Conservation (phyloP, 169 alveolate species). For the Plasmodium fragile region DNA sequence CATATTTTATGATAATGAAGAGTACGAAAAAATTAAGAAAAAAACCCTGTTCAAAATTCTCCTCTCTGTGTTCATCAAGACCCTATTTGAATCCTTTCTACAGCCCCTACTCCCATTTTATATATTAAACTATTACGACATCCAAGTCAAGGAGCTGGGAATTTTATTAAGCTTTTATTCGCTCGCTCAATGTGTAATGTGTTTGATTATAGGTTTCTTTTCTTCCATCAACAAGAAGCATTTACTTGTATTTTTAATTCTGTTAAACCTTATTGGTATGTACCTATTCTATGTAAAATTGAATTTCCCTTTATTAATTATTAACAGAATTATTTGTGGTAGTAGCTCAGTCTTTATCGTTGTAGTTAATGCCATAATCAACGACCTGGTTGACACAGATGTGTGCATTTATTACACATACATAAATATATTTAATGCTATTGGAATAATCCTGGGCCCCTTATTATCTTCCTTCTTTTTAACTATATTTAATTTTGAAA, state of each 20-base stretch:
- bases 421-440: conserved; percentile 73
- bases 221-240: conserved; percentile 57
- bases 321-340: conserved; percentile 75
- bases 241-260: conserved; percentile 52
- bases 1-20: conserved; percentile 31
- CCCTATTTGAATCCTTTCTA: conserved; percentile 70
- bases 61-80: conserved; percentile 70
- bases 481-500: conserved; percentile 59
- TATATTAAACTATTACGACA: conserved; percentile 64
- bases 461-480: conserved; percentile 66
- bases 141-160: conserved; percentile 73
- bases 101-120: conserved; percentile 71
- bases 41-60: conserved; percentile 72
- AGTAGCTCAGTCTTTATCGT: conserved; percentile 75
- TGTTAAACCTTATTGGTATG: conserved; percentile 64
- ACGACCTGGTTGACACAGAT: conserved; percentile 65
- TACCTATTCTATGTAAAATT: conserved; percentile 65
- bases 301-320: conserved; percentile 42
- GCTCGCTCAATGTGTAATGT: conserved; percentile 75
- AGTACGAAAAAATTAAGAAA: conserved; percentile 72
- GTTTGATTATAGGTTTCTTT: conserved; percentile 64
- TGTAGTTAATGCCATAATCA: conserved; percentile 71
- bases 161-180: conserved; percentile 71
- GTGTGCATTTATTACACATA: conserved; percentile 70
- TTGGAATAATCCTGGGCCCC: conserved; percentile 74